A percentile compares a stretch with the other conserved stretches of the same genome.
These are phyloP conservation scores for Diaporthe eres DNA, from an alignment of 2,329 filamentous ascomycete genomes.

Conservation along the genomic window DNA sequence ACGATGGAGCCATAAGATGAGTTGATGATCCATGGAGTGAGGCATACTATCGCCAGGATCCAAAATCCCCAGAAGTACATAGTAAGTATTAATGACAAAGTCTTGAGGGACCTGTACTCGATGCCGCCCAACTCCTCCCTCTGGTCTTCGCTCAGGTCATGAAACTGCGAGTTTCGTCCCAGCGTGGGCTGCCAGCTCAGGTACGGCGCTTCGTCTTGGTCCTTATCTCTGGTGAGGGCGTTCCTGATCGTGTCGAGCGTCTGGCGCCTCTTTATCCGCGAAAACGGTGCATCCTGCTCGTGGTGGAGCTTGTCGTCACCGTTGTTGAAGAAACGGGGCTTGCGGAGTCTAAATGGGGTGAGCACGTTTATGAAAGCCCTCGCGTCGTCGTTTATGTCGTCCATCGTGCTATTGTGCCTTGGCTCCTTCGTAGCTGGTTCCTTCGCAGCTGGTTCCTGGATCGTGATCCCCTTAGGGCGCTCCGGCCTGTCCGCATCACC, in stretches of 20 bases:
- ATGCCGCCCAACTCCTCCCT: constrained; percentile 96
- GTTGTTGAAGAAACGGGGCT: constrained; percentile 50
- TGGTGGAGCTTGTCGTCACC: constrained; percentile 55
- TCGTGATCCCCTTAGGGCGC: constrained; percentile 65
- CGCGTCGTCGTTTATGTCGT: constrained; percentile 60
- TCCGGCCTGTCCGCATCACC: constrained; percentile 45
- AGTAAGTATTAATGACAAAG: constrained; percentile 82
- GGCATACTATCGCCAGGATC: constrained; percentile 78
- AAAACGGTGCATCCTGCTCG: constrained; percentile 49
- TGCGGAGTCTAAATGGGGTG: constrained; percentile 50
- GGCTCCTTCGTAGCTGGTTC: not conserved
- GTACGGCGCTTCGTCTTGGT: constrained; percentile 79
- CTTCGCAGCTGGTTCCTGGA: constrained; percentile 63
- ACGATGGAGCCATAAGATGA: constrained; percentile 76
- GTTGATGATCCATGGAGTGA: constrained; percentile 85
- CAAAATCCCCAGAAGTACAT: constrained; percentile 89
- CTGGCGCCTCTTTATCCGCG: constrained; percentile 55
- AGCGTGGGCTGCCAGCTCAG: constrained; percentile 95
- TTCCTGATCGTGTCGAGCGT: constrained; percentile 73
- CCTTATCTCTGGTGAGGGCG: constrained; percentile 67
- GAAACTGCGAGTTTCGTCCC: constrained; percentile 92
- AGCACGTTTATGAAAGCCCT: constrained; percentile 52
- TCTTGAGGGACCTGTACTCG: constrained; percentile 93
- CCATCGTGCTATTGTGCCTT: constrained; percentile 50
- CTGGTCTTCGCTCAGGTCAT: constrained; percentile 86